phyloP scores from a whole-genome alignment of 495 filamentous ascomycete species.

The Aspergillus sclerotioniger region DNA sequence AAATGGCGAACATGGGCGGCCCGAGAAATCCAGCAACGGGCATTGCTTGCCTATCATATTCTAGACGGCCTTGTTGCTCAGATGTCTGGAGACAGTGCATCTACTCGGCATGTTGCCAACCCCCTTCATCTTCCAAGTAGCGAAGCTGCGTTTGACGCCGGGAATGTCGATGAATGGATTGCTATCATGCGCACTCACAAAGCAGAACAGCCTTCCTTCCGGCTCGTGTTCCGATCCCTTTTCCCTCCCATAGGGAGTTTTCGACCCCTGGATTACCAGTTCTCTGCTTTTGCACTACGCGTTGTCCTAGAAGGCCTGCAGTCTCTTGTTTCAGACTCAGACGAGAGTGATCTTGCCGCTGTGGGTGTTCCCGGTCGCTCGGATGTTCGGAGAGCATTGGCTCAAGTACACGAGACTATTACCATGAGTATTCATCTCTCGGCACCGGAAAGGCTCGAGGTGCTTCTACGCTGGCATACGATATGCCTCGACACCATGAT shows the following conservation, averaged over 20 bases:
- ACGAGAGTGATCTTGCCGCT: slow-evolving; percentile 36
- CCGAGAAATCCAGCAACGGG: slow-evolving; percentile 47
- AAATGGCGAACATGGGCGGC: slow-evolving; percentile 47
- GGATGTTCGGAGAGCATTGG: slow-evolving; percentile 40
- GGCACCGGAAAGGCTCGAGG: slow-evolving; percentile 38
- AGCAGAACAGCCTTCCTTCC: slow-evolving; percentile 37
- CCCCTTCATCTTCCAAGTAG: slow-evolving; percentile 39
- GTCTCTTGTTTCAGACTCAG: slow-evolving; percentile 42
- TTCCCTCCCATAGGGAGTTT: slow-evolving; percentile 37
- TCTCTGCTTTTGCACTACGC: slow-evolving; percentile 44
- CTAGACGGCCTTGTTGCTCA: slow-evolving; percentile 48
- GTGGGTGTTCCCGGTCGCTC: slow-evolving; percentile 43
- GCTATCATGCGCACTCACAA: slow-evolving; percentile 34
- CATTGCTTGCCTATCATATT: slow-evolving; percentile 46
- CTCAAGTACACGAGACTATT: slow-evolving; percentile 43
- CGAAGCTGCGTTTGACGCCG: slow-evolving; percentile 44
- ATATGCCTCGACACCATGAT: slow-evolving; percentile 47
- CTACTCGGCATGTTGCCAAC: slow-evolving; percentile 45
- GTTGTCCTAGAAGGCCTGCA: slow-evolving; percentile 48
- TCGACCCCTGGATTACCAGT: slow-evolving; percentile 33
- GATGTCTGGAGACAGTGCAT: slow-evolving; percentile 45
- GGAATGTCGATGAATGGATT: slow-evolving; percentile 44
- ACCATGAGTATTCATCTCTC: slow-evolving; percentile 39
- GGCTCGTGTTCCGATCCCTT: slow-evolving; percentile 39
- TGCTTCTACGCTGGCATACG: slow-evolving; percentile 50